phyloP scores from a whole-genome alignment of 2,329 filamentous ascomycete species.

The Coniosporium tulheliwenetii region DNA sequence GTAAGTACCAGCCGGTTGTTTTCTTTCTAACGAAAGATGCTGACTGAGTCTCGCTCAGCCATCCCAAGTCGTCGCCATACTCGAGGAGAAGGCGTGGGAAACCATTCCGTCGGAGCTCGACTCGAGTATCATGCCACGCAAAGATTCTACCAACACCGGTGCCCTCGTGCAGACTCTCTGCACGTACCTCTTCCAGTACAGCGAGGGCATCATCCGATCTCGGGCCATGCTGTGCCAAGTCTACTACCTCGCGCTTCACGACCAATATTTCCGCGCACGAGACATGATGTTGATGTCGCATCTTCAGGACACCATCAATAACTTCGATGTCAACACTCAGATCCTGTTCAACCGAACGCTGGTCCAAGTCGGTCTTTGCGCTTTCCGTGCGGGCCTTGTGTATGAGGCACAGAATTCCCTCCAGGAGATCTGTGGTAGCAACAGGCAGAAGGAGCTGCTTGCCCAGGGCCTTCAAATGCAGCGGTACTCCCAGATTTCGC shows the following conservation, averaged over 20 bases:
- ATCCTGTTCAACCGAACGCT: constrained; percentile 98
- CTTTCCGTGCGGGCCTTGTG: constrained; percentile 90
- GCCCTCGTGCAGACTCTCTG: constrained; percentile 74
- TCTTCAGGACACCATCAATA: constrained; percentile 89
- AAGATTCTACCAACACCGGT: constrained; percentile 50
- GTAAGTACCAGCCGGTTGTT: constrained; percentile 27
- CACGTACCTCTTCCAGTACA: constrained; percentile 88
- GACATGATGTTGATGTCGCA: constrained; percentile 99
- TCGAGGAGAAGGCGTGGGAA: constrained; percentile 92
- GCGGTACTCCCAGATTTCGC: constrained; percentile 87
- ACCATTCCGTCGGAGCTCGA: constrained; percentile 52
- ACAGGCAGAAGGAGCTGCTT: constrained; percentile 91
- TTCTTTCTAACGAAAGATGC: constrained; percentile 8
- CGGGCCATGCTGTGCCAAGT: constrained; percentile 97
- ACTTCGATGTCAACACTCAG: constrained; percentile 92
- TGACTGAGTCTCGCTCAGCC: constrained; percentile 37
- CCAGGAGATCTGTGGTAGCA: constrained; percentile 94
- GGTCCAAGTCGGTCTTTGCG: constrained; percentile 94
- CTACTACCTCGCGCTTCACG: constrained; percentile 93
- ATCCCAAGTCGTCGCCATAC: constrained; percentile 76
- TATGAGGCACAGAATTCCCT: constrained; percentile 97
- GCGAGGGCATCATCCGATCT: constrained; percentile 89
- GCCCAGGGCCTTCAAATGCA: constrained; percentile 98
- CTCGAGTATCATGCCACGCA: constrained; percentile 67
- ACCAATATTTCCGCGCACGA: constrained; percentile 93